These are phyloP conservation scores for Anthracocystis panici-leucophaei DNA, from an alignment of 1,284 basidiomycete genomes.

Conservation along the genomic window DNA sequence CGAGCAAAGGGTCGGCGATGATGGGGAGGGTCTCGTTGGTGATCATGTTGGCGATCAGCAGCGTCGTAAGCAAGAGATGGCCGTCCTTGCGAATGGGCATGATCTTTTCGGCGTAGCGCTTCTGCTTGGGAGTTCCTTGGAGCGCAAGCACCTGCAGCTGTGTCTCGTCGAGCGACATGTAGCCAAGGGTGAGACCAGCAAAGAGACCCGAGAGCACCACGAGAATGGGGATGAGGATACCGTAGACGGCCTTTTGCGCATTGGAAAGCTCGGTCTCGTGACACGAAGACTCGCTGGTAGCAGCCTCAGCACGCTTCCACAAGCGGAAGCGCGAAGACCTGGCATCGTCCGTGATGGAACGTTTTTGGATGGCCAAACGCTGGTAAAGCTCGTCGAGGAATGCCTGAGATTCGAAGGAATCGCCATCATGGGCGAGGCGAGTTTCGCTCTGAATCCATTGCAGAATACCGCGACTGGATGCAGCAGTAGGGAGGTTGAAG, in stretches of 20 bases:
- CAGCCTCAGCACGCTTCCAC: constrained; percentile 37
- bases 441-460: constrained; percentile 30
- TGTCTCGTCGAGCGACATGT: constrained; percentile 93
- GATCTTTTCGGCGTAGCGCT: constrained; percentile 83
- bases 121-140: constrained; percentile 84
- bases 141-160: constrained; percentile 87
- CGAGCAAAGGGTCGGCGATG: constrained; percentile 86
- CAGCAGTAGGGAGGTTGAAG: not conserved
- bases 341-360: constrained; percentile 1
- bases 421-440: not conserved
- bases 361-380: constrained; percentile 28
- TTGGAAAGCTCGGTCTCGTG: constrained; percentile 30
- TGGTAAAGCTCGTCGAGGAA: constrained; percentile 44
- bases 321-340: constrained; percentile 22
- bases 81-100: constrained; percentile 80
- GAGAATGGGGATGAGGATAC: constrained; percentile 74
- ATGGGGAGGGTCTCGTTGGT: constrained; percentile 79
- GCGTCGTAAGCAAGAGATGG: constrained; percentile 66
- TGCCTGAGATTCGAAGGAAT: constrained; percentile 10
- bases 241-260: constrained; percentile 56
- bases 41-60: constrained; percentile 69
- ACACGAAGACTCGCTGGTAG: constrained; percentile 8
- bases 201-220: constrained; percentile 75
- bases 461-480: constrained; percentile 13
- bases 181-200: constrained; percentile 84